Conservation (phyloP, 306 rosid genomes). For the Malus orientalis region DNA sequence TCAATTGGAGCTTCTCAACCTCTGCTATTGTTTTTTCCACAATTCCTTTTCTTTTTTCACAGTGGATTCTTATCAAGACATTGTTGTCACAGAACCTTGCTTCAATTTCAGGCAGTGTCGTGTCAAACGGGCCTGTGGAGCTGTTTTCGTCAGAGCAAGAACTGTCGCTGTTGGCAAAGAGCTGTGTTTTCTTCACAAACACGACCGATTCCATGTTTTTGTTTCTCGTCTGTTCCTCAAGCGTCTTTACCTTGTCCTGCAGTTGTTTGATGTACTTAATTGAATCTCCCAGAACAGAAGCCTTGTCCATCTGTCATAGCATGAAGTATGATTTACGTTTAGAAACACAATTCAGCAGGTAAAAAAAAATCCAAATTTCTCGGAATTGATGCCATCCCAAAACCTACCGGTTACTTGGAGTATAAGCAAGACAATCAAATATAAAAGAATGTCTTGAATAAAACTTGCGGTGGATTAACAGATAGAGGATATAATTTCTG, state of each 20-base stretch:
- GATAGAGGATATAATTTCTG: not conserved
- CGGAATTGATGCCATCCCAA: not conserved
- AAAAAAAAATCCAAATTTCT: not conserved
- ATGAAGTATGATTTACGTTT: not conserved
- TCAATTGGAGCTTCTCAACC: constrained; percentile 63
- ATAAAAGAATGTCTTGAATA: not conserved
- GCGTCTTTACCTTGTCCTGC: constrained; percentile 66
- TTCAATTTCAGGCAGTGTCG: constrained; percentile 76
- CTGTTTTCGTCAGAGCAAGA: constrained; percentile 20
- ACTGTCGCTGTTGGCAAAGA: constrained; percentile 36
- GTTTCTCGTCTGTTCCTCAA: constrained; percentile 58
- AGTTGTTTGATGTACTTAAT: constrained; percentile 78
- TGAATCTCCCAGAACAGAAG: constrained; percentile 96
- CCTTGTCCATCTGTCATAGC: constrained; percentile 76
- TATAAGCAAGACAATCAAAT: not conserved
- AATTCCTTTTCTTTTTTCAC: constrained; percentile 67
- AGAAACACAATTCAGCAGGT: not conserved
- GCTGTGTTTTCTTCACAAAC: constrained; percentile 50
- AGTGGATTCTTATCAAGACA: constrained; percentile 80
- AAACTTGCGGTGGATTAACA: not conserved
- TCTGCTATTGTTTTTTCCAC: constrained; percentile 52
- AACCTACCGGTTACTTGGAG: not conserved
- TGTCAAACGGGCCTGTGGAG: constrained; percentile 22
- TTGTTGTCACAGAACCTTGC: constrained; percentile 70
- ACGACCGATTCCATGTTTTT: constrained; percentile 66